Conservation (phyloP, 176 grass and related monocot species). For the Thinopyrum elongatum region DNA sequence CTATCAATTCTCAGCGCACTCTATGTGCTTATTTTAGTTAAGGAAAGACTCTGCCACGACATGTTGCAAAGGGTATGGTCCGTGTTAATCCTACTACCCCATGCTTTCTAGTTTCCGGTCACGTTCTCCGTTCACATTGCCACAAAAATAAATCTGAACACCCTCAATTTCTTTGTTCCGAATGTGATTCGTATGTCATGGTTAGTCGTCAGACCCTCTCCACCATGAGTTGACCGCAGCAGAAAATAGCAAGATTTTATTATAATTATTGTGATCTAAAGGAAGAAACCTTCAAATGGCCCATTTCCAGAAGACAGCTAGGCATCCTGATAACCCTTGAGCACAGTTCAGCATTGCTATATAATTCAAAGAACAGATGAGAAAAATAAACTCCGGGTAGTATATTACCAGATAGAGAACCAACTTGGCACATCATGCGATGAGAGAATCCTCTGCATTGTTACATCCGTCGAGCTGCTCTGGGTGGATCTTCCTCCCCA, state of each 20-base stretch:
- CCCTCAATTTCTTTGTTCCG: neutral
- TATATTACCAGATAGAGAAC: slow-evolving; percentile 45
- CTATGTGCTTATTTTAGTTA: slow-evolving; percentile 32
- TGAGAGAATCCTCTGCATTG: slow-evolving; percentile 38
- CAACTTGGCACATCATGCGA: slow-evolving; percentile 12
- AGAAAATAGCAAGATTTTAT: neutral
- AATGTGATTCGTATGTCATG: neutral
- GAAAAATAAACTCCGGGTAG: slow-evolving; percentile 21
- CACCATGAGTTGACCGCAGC: neutral
- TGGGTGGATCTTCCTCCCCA: slow-evolving; percentile 93
- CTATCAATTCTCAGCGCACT: slow-evolving; percentile 23
- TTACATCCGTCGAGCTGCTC: slow-evolving; percentile 48
- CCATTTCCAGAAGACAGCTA: neutral
- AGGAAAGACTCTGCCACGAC: neutral
- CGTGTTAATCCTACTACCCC: slow-evolving; percentile 1
- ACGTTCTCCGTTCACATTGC: neutral
- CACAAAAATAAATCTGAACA: neutral
- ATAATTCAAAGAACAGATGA: neutral
- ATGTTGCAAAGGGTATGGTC: neutral
- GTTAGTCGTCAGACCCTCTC: neutral
- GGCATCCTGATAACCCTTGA: slow-evolving; percentile 15
- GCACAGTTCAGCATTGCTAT: slow-evolving; percentile 6
- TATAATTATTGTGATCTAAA: slow-evolving; percentile 8
- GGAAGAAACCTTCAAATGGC: neutral
- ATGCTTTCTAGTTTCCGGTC: neutral